Evolutionary conservation across 441 rosid species (phyloP), one percentile per base, ranked within the genome.

Genomic region (Populus hybrid): DNA sequence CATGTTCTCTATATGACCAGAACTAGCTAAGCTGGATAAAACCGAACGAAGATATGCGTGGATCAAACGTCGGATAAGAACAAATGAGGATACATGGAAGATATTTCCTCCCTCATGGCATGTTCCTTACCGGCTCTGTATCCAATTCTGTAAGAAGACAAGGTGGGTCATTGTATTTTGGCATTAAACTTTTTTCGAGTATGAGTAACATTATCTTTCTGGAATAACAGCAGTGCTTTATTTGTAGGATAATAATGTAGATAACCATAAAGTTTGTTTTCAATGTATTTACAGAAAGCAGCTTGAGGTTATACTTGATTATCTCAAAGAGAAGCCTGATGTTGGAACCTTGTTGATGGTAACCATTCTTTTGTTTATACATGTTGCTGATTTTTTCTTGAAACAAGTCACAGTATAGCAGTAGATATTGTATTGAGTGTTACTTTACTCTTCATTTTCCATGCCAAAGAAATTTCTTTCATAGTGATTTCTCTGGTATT

Each of bases 1-100:
- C 9, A 68, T 71, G 29, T 80, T 83, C 72, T 9, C 21, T 79
- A 45, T 79, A 64, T 87, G 50, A 53, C 80, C 80, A 97, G 99
- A 97, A 83, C 88, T 96, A 78, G 99, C 99, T 78, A 97, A 94
- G 87, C 84, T 97, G 91, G 99, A 97, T 85, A 94, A 92, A 87
- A 93, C 97, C 26, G 99, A 94, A 83, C 87, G 99, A 75, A 87
- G 99, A 80, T 97, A 94, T 89, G 97, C 99, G 65, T 97, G 99
- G 99, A 93, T 94, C 81, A 97, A 93, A 88, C 97, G 98, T 79
- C 90, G 98, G 80, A 94, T 97, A 74, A 91, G 97, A 84, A 93
- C 99, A 74, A 97, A 97, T 74, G 98, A 94, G 86, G 99, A 97
- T 86, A 93, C 90, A 74, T 97, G 99, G 98, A 92, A 93, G 84